These are phyloP conservation scores for Trichoderma sp. DNA, from an alignment of 2,329 filamentous ascomycete species.

Conservation along the genomic window DNA sequence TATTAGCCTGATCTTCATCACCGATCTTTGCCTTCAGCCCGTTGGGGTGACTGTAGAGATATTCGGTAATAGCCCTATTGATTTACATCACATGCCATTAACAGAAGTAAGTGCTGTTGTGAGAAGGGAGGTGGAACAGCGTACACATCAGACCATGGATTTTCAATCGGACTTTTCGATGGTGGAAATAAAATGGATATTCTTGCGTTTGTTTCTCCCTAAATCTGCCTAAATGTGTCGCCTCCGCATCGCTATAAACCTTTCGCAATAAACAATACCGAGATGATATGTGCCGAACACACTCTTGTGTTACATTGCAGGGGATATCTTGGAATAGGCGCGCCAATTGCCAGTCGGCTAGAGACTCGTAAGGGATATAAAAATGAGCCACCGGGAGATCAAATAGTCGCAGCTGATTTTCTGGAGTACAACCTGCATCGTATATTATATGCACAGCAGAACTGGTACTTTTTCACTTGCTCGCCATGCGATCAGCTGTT, in stretches of 20 bases:
- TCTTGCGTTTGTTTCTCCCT: background rate
- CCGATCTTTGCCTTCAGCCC: background rate
- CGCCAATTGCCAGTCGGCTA: background rate
- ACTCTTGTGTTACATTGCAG: constrained; percentile 9
- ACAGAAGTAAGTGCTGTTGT: background rate
- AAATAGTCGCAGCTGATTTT: background rate
- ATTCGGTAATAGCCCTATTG: background rate
- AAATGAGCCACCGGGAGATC: background rate
- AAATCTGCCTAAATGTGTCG: constrained; percentile 1
- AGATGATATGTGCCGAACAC: background rate
- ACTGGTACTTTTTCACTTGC: too few species aligned
- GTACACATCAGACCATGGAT: background rate
- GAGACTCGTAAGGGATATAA: background rate
- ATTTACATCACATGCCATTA: background rate
- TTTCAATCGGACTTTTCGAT: background rate
- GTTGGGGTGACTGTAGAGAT: background rate
- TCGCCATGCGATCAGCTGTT: background rate
- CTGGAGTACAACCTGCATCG: background rate
- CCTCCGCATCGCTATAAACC: background rate
- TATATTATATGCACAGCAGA: background rate
- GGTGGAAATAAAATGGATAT: background rate
- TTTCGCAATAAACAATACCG: background rate
- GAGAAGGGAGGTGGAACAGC: background rate
- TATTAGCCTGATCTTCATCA: background rate
- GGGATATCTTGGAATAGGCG: background rate